Evolutionary conservation across 192 early-diverging fungal species (phyloP), one percentile per base, ranked within the genome.

Genomic region (Funneliformis geosporum): DNA sequence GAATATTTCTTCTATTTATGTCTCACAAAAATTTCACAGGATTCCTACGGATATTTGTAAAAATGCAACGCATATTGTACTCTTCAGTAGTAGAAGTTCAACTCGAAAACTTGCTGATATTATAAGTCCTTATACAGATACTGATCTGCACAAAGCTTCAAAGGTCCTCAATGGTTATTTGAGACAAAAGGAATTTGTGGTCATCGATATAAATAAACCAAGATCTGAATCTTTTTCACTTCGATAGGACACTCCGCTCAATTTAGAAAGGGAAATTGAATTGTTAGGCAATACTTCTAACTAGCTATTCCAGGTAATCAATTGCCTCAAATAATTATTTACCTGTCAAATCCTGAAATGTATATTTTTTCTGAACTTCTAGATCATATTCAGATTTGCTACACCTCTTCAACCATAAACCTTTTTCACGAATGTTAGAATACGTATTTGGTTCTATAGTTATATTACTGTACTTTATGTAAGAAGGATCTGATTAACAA

Each of bases 1-100:
- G 50, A 75, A 75, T 75, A 75, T 75, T 33, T 75, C 73, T 23
- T 75, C 73, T 60, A 75, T 75, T 60, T 75, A 75, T 61, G 16
- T 33, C 14, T 50, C 73, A 28, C 73, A 75, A 23, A 73, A 73
- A 73, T 73, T 73, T 21, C 46, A 73, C 72, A 73, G 44, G 21
- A 73, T 73, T 21, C 72, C 73, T n/a, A 75, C 59, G 60, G 73
- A 75, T 75, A 61, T 75, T 33, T 23, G 73, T 75, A 59, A 75
- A 75, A 75, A 75, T 60, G 73, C 73, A 28, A 75, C 59, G 25
- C 73, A 75, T 42, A 75, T 75, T 75, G 50, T 75, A 43, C 47
- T 75, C 73, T 75, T 60, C 60, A 75, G 39, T 55, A 47, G 47
- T 74, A 50, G 55, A 23, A 47, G 73, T 23, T 74, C 73, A 21